These are phyloP conservation scores for Priceomyces carsonii DNA, from an alignment of 805 yeast species.

Conservation along the genomic window DNA sequence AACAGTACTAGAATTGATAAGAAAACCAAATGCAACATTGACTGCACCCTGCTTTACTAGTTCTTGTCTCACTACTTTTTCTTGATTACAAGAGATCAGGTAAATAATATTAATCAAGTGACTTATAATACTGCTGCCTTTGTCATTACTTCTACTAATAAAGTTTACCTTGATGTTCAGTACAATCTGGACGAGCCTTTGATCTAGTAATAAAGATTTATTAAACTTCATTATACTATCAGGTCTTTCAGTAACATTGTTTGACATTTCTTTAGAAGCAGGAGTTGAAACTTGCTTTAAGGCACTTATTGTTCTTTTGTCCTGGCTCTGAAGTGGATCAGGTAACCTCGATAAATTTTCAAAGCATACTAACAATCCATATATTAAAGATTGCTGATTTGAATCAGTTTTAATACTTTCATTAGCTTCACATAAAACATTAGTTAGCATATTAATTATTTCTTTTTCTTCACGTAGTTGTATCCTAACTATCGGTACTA, in stretches of 20 bases:
- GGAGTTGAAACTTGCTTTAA: conserved; percentile 40
- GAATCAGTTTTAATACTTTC: conserved; percentile 2
- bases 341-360: conserved; percentile 38
- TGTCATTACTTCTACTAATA: conserved; percentile 10
- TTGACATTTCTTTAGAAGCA: conserved; percentile 8
- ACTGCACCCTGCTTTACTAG: conserved; percentile 50
- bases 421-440: too few relatives aligned
- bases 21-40: conserved; percentile 37
- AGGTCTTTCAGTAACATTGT: conserved; percentile 19
- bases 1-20: conserved; percentile 30
- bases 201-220: conserved; percentile 23
- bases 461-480: too few relatives aligned
- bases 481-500: too few relatives aligned
- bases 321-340: conserved; percentile 24
- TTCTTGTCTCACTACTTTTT: conserved; percentile 26
- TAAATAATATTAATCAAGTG: conserved; percentile 34
- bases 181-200: conserved; percentile 19
- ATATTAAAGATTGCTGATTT: conserved; percentile 20
- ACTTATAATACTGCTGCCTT: conserved; percentile 9
- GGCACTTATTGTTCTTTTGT: conserved; percentile 33
- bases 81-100: conserved; percentile 32
- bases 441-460: too few relatives aligned
- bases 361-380: conserved; percentile 44
- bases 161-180: conserved; percentile 19
- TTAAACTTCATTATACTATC: conserved; percentile 33